Percentiles rank a stretch among this genome's conserved stretches.
These are phyloP conservation scores for Cryptococcus sp. DNA, from an alignment of 1,284 basidiomycete species.

Conservation along the genomic window DNA sequence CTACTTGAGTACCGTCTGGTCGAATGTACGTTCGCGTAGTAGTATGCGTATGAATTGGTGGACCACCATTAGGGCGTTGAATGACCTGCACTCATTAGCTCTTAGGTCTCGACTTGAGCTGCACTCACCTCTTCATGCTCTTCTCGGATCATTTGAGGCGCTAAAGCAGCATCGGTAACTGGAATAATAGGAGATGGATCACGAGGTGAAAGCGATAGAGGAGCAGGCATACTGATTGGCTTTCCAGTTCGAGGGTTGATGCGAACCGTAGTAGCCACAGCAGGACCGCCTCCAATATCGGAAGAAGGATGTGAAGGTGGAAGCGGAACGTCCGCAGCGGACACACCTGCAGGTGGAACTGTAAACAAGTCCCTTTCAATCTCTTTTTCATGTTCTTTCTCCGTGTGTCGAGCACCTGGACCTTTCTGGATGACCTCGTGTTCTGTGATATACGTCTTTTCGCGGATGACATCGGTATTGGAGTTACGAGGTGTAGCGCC, in stretches of 20 bases:
- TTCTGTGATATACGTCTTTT: slow-evolving; percentile 29
- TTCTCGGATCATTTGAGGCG: slow-evolving; percentile 17
- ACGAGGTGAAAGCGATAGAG: slow-evolving; percentile 21
- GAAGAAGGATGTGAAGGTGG: slow-evolving; percentile 1
- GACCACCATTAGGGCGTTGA: slow-evolving; percentile 25
- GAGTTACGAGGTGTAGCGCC: slow-evolving; percentile 1
- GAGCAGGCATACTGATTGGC: slow-evolving; percentile 23
- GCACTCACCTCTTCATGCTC: slow-evolving; percentile 35
- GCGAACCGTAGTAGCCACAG: not conserved
- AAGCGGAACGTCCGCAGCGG: not conserved
- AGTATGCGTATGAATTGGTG: slow-evolving; percentile 26
- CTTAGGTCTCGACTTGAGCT: not conserved
- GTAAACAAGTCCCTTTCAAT: slow-evolving; percentile 16
- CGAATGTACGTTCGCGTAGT: slow-evolving; percentile 28
- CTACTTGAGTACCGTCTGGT: slow-evolving; percentile 10
- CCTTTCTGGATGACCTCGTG: slow-evolving; percentile 30
- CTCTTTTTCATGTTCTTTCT: slow-evolving; percentile 20
- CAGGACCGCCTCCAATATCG: slow-evolving; percentile 1
- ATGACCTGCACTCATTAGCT: slow-evolving; percentile 18
- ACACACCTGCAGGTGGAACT: slow-evolving; percentile 3
- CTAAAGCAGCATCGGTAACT: not conserved
- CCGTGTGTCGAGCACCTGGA: slow-evolving; percentile 20
- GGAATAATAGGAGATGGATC: slow-evolving; percentile 21
- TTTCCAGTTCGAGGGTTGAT: slow-evolving; percentile 35
- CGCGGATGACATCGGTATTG: slow-evolving; percentile 22